Conservation (phyloP, 345 rosid genomes). For the Abelmoschus esculentus region DNA sequence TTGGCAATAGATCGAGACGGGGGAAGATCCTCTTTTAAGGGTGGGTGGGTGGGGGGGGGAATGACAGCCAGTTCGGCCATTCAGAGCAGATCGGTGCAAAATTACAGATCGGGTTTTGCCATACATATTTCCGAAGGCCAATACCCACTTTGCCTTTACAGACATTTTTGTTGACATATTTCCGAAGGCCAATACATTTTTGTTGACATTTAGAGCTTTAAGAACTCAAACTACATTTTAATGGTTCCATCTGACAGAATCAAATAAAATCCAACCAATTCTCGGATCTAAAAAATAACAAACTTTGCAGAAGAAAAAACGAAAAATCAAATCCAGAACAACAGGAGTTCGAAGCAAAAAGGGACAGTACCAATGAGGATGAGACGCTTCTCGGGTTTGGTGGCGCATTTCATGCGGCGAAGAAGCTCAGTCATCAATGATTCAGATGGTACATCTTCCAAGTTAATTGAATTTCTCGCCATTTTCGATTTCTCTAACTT, state of each 20-base stretch:
- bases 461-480: too few relatives aligned
- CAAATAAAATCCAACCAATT: background rate
- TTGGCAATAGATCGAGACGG: background rate
- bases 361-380: conserved; percentile 56
- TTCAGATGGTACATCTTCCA: conserved; percentile 69
- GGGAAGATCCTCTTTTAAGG: background rate
- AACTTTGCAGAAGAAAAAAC: background rate
- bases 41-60: too few relatives aligned
- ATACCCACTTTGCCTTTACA: background rate
- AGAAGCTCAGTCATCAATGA: conserved; percentile 89
- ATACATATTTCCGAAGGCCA: background rate
- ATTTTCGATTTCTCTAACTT: conserved; percentile 12
- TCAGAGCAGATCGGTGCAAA: background rate
- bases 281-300: conserved; percentile 8
- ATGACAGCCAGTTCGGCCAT: background rate
- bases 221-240: background rate
- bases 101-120: background rate
- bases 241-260: background rate
- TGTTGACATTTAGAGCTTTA: background rate
- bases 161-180: background rate
- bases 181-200: too few relatives aligned
- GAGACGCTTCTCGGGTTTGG: conserved; percentile 91
- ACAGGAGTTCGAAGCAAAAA: too few relatives aligned
- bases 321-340: background rate
- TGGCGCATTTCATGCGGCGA: conserved; percentile 84